These are phyloP conservation scores for Eustoma russellianum DNA, from an alignment of 257 asterid genomes.

Conservation along the genomic window DNA sequence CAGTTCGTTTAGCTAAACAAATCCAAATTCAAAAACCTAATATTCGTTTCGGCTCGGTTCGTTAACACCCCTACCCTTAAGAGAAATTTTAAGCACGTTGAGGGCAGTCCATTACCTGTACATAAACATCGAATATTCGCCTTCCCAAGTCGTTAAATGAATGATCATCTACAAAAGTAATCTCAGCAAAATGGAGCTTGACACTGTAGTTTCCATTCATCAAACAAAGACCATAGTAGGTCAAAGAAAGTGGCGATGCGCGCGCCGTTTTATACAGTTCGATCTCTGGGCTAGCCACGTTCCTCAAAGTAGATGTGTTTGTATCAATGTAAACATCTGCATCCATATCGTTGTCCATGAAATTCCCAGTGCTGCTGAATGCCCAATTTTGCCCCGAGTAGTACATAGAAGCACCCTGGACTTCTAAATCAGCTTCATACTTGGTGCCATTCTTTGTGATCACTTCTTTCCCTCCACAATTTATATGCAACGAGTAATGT, in stretches of 20 bases:
- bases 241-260: slow-evolving; percentile 71
- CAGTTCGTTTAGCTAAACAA: no score
- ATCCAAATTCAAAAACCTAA: no score
- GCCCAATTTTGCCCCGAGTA: slow-evolving; percentile 62
- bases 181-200: slow-evolving; percentile 80
- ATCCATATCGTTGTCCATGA: slow-evolving; percentile 61
- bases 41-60: no score
- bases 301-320: slow-evolving; percentile 30
- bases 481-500: slow-evolving; percentile 46
- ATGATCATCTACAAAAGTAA: slow-evolving; percentile 55
- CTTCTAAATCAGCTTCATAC: slow-evolving; percentile 60
- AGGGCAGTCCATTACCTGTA: slow-evolving; percentile 48
- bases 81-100: not conserved
- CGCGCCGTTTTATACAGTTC: slow-evolving; percentile 68
- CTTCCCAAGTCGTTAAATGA: slow-evolving; percentile 67
- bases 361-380: slow-evolving; percentile 88
- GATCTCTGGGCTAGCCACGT: slow-evolving; percentile 21
- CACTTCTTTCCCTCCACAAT: slow-evolving; percentile 74
- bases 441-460: slow-evolving; percentile 12
- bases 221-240: slow-evolving; percentile 80
- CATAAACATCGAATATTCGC: slow-evolving; percentile 76
- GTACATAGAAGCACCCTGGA: slow-evolving; percentile 72
- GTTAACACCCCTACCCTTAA: no score
- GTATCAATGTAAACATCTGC: slow-evolving; percentile 46
- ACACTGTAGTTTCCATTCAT: slow-evolving; percentile 76